A percentile compares a stretch with the other conserved stretches of the same genome.
These are phyloP conservation scores for Penicillium verhagenii DNA, from an alignment of 495 filamentous ascomycete species.

Conservation along the genomic window DNA sequence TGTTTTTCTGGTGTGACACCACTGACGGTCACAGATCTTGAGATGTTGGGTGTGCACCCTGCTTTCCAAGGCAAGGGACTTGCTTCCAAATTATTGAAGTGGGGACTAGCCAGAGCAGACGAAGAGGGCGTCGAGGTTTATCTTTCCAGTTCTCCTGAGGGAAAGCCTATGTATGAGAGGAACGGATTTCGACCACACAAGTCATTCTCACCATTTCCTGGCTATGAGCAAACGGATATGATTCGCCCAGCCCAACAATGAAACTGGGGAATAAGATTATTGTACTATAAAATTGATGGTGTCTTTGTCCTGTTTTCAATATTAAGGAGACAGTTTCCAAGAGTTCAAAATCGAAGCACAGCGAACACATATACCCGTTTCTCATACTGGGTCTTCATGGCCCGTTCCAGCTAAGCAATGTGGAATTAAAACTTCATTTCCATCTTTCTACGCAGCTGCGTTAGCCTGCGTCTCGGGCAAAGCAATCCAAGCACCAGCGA, in stretches of 20 bases:
- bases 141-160: constrained; percentile 32
- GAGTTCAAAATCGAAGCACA: not conserved
- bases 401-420: not conserved
- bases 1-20: not conserved
- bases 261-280: not conserved
- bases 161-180: constrained; percentile 32
- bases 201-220: constrained; percentile 17
- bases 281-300: too few species aligned
- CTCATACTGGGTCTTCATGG: not conserved
- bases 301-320: too few species aligned
- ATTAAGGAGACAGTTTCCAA: not conserved
- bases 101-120: constrained; percentile 42
- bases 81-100: constrained; percentile 37
- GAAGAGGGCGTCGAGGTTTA: constrained; percentile 37
- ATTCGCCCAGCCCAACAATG: constrained; percentile 13
- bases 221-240: constrained; percentile 22
- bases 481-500: constrained; percentile 12
- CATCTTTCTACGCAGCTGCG: constrained; percentile 11
- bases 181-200: constrained; percentile 28
- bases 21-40: constrained; percentile 27
- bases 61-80: constrained; percentile 40
- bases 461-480: constrained; percentile 16
- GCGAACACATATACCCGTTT: not conserved
- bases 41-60: constrained; percentile 35
- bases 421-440: not conserved